Evolutionary conservation across 148 eudicot genomes (phyloP), one percentile per base, ranked within the genome.

Genomic region (Cornus controversa): DNA sequence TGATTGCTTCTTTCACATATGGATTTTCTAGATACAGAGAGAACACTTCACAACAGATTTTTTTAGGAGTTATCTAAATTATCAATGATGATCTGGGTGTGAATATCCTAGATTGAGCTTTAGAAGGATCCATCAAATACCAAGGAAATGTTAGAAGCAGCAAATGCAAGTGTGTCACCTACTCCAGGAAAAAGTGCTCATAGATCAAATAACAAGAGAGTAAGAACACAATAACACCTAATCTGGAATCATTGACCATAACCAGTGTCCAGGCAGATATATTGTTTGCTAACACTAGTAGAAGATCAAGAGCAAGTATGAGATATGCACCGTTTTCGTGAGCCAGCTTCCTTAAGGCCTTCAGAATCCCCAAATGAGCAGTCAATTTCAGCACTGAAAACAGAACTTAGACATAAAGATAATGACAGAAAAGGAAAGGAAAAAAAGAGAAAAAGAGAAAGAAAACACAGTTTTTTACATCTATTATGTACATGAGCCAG

Each of bases 351-450:
- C 64, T 77, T 81, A 26, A 34, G 70, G 29, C 77, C 66, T 72
- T 71, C 84, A 25, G 67, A 67, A 27, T 81, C 84, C 26, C 71
- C 73, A 72, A 42, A 36, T 2, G 80, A 77, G 69, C 77, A 66
- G 62, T 81, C 84, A 57, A 77, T 78, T 29, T 81, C 84, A n/a
- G 23, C 31, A 81, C 84, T 81, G 70, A 29, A 45, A 72, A 42
- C 79, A 81, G 26, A 58, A 50, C 26, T 6, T 26, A n/a, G 24
- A n/a, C 5, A 25, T 53, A 71, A 67, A 73, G 58, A 50, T 24
- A 81, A 64, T 5, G 34, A 40, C 47, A 0, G 69, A 22, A 63
- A n/a, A 36, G 8, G 27, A 10, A 25, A 50, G 23, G 47, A 37
- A 14, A 24, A 18, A 63, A 27, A 79, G 0, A 2, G 22, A 60